A percentile compares a stretch with the other conserved stretches of the same genome.
These are phyloP conservation scores for Dactylonectria estremocensis DNA, from an alignment of 2,329 filamentous ascomycete genomes.

Conservation along the genomic window DNA sequence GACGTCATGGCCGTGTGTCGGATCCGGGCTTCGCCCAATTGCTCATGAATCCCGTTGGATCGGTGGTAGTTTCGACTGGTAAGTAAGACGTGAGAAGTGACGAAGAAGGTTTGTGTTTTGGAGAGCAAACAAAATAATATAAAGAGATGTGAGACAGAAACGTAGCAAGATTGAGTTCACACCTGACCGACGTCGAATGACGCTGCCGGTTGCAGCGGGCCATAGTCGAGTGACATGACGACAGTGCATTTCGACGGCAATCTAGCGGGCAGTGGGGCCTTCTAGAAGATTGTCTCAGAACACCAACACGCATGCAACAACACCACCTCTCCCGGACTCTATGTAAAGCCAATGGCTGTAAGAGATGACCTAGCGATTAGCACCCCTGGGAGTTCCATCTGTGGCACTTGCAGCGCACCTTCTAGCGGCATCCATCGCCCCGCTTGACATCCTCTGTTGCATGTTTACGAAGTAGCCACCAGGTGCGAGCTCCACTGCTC, in stretches of 20 bases:
- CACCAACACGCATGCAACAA: constrained; percentile 3
- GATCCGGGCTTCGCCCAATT: constrained; percentile 6
- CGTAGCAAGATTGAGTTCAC: constrained; percentile 13
- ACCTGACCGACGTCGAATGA: constrained; percentile 12
- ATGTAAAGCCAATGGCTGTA: neutral
- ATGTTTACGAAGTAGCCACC: constrained; percentile 18
- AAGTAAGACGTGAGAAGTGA: neutral
- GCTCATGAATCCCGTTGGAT: neutral
- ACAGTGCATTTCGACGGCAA: constrained; percentile 38
- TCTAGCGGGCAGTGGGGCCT: constrained; percentile 44
- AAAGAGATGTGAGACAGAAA: constrained; percentile 24
- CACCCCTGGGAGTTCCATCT: neutral
- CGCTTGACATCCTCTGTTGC: constrained; percentile 4
- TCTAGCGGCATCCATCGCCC: constrained; percentile 29
- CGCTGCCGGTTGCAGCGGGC: constrained; percentile 30
- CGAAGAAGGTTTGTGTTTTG: neutral
- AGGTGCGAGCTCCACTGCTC: constrained; percentile 12
- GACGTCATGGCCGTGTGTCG: constrained; percentile 59
- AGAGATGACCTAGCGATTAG: neutral
- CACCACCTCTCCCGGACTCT: neutral
- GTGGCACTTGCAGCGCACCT: constrained; percentile 24
- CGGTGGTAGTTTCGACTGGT: neutral
- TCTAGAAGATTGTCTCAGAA: constrained; percentile 40
- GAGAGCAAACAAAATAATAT: neutral
- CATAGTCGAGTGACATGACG: constrained; percentile 39